phyloP scores from a whole-genome alignment of 257 asterid genomes.

The Przewalskia tangutica region DNA sequence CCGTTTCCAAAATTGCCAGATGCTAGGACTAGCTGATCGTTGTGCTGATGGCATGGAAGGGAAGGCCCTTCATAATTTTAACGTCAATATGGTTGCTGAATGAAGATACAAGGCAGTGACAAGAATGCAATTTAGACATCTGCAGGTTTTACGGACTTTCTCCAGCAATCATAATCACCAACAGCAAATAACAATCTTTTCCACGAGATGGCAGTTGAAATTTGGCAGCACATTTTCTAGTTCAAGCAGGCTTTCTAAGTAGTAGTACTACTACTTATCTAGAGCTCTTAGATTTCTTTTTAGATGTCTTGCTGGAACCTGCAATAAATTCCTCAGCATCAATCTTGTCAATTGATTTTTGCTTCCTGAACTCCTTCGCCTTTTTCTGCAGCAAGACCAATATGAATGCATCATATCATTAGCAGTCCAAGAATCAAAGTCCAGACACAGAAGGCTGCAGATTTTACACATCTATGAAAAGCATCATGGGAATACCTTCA shows the following conservation, averaged over 20 bases:
- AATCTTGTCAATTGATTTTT: conserved; percentile 50
- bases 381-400: conserved; percentile 41
- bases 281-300: conserved; percentile 41
- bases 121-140: background rate
- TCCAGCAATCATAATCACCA: background rate
- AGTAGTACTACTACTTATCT: background rate
- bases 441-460: background rate
- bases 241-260: background rate
- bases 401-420: background rate
- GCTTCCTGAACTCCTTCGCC: conserved; percentile 51
- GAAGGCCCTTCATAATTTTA: background rate
- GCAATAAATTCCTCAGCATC: conserved; percentile 59
- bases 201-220: background rate
- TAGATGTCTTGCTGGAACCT: conserved; percentile 23
- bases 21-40: background rate
- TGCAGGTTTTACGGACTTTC: background rate
- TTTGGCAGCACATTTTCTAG: background rate
- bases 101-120: background rate
- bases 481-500: conserved; percentile 41
- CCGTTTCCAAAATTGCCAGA: background rate
- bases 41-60: background rate
- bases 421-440: background rate
- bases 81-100: background rate
- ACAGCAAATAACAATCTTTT: background rate
- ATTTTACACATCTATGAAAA: background rate